These are phyloP conservation scores for Sphaerobolus stellatus DNA, from an alignment of 1,284 basidiomycete species.

Conservation along the genomic window DNA sequence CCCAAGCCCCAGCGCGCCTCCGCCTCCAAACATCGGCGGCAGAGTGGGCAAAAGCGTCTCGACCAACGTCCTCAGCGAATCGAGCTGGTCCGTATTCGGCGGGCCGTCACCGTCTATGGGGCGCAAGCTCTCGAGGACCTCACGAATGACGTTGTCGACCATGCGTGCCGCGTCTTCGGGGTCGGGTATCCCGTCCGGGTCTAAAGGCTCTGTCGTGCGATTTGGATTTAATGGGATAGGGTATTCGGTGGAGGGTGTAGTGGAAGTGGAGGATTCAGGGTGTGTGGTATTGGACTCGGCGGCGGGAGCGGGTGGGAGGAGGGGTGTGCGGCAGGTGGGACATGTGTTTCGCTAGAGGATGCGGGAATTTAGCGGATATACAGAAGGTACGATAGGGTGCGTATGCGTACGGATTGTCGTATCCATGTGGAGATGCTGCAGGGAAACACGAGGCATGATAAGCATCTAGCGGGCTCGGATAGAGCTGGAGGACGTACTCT, in stretches of 20 bases:
- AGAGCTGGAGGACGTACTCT: conserved; percentile 45
- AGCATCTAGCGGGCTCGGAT: not conserved
- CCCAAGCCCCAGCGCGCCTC: no score
- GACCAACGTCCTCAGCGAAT: not conserved
- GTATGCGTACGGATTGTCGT: conserved; percentile 47
- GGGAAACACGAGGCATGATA: conserved; percentile 10
- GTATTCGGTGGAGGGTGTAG: not conserved
- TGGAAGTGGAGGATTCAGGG: not conserved
- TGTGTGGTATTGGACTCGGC: not conserved
- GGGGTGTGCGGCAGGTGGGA: conserved; percentile 56
- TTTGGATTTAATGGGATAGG: no score
- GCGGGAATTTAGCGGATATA: conserved; percentile 21
- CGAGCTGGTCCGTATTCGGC: not conserved
- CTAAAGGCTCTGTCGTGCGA: no score
- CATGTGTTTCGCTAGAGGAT: conserved; percentile 55
- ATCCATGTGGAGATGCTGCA: conserved; percentile 66
- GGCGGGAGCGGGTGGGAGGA: conserved; percentile 28
- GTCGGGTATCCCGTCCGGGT: no score
- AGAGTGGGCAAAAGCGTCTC: conserved; percentile 8
- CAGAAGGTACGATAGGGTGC: not conserved
- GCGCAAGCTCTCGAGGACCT: conserved; percentile 7
- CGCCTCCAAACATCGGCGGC: no score
- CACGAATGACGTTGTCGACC: conserved; percentile 3
- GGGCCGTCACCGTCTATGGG: not conserved
- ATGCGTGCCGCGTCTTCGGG: conserved; percentile 4